Conservation (phyloP, 495 filamentous ascomycete species). For the Cladorrhinum samala region DNA sequence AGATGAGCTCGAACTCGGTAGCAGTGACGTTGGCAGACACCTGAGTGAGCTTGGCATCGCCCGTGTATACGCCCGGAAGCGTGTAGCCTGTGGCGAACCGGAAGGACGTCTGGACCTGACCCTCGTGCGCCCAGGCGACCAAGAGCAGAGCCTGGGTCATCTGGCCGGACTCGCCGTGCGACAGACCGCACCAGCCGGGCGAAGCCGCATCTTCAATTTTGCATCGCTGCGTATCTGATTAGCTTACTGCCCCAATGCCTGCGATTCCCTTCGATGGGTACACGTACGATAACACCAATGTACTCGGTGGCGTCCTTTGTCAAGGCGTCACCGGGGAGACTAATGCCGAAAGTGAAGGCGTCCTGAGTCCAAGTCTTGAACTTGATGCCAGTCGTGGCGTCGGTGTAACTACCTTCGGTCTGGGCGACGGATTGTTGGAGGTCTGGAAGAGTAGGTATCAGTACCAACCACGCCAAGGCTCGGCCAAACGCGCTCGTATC, state of each 20-base stretch:
- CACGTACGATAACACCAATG: constrained; percentile 50
- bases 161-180: constrained; percentile 40
- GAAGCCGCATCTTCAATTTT: constrained; percentile 15
- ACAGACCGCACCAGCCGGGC: constrained; percentile 53
- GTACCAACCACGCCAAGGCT: too few species aligned
- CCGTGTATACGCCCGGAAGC: constrained; percentile 51
- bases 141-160: constrained; percentile 57
- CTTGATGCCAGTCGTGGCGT: constrained; percentile 35
- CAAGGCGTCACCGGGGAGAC: constrained; percentile 47
- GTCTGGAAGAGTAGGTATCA: too few species aligned
- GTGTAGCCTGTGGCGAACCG: constrained; percentile 53
- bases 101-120: constrained; percentile 49
- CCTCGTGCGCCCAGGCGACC: constrained; percentile 48
- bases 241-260: neutral
- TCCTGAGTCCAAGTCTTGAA: constrained; percentile 36
- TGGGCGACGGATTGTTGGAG: constrained; percentile 23
- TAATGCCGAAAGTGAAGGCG: constrained; percentile 48
- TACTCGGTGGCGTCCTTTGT: constrained; percentile 50
- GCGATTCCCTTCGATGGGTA: too few species aligned
- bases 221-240: constrained; percentile 22
- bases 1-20: constrained; percentile 51
- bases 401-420: constrained; percentile 29
- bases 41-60: constrained; percentile 51
- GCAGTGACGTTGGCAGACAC: constrained; percentile 52
- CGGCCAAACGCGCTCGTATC: too few species aligned